These are phyloP conservation scores for Babesia bigemina DNA, from an alignment of 169 alveolate genomes.

Conservation along the genomic window DNA sequence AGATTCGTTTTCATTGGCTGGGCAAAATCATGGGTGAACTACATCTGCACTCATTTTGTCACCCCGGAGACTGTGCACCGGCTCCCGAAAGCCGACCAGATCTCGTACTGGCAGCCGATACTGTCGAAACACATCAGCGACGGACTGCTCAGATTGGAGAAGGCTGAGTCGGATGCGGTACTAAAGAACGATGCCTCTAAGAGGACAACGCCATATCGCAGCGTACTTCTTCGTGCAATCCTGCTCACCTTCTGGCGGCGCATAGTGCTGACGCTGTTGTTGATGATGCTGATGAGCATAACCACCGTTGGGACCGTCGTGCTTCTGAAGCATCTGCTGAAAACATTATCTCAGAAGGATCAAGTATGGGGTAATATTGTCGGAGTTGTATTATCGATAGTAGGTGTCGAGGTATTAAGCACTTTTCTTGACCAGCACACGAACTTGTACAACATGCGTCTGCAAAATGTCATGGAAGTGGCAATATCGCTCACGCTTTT, in stretches of 20 bases:
- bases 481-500: conserved; percentile 17
- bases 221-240: conserved; percentile 11
- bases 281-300: neutral
- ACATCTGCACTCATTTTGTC: conserved; percentile 12
- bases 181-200: neutral
- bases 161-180: conserved; percentile 1
- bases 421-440: conserved; percentile 23
- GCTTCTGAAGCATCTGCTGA: conserved; percentile 18
- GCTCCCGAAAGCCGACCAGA: conserved; percentile 53
- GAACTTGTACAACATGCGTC: conserved; percentile 23
- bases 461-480: conserved; percentile 34
- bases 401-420: neutral
- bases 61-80: conserved; percentile 36
- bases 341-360: conserved; percentile 1
- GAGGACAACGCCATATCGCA: neutral
- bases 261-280: neutral
- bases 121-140: conserved; percentile 61
- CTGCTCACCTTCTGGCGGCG: conserved; percentile 38
- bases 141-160: conserved; percentile 35
- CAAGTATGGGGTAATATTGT: neutral
- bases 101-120: conserved; percentile 56
- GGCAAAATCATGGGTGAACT: conserved; percentile 36
- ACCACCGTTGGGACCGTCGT: conserved; percentile 6
- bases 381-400: conserved; percentile 1
- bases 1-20: conserved; percentile 42